Percentiles rank a stretch among this genome's conserved stretches.
phyloP scores from a whole-genome alignment of 2,329 filamentous ascomycete species.

The Aspergillus hiratsukae region DNA sequence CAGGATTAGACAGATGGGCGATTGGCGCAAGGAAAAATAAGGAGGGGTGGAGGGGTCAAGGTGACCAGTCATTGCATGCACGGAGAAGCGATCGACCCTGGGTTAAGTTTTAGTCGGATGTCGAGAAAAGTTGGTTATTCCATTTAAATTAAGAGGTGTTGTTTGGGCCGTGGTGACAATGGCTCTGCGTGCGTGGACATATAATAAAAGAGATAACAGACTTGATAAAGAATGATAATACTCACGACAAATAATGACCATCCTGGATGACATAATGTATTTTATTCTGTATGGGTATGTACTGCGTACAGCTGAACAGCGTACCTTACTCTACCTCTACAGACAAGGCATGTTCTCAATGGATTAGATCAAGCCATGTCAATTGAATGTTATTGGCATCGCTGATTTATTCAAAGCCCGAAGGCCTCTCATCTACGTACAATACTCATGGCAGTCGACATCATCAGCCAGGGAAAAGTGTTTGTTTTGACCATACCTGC shows the following conservation, averaged over 20 bases:
- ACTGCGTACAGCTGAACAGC: neutral
- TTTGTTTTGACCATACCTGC: conserved; percentile 17
- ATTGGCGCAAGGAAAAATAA: conserved; percentile 6
- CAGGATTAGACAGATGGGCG: conserved; percentile 9
- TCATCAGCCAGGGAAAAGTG: neutral
- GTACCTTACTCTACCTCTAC: neutral
- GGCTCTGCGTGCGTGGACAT: neutral
- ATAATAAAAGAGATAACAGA: neutral
- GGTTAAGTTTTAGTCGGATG: conserved; percentile 9
- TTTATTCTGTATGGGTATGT: neutral
- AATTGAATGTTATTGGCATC: neutral
- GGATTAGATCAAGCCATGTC: neutral
- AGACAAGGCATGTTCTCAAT: neutral
- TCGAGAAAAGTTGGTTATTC: neutral
- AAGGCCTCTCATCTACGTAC: neutral
- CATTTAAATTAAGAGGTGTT: neutral
- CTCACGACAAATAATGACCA: neutral
- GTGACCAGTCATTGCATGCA: conserved; percentile 2
- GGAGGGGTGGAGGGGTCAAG: conserved; percentile 8
- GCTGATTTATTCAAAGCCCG: neutral
- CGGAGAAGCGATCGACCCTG: conserved; percentile 9
- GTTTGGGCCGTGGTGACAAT: conserved; percentile 5
- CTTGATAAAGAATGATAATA: neutral
- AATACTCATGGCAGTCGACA: neutral
- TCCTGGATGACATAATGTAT: neutral